Conservation (phyloP, 2,329 filamentous ascomycete species). For the Scedosporium aurantiacum region DNA sequence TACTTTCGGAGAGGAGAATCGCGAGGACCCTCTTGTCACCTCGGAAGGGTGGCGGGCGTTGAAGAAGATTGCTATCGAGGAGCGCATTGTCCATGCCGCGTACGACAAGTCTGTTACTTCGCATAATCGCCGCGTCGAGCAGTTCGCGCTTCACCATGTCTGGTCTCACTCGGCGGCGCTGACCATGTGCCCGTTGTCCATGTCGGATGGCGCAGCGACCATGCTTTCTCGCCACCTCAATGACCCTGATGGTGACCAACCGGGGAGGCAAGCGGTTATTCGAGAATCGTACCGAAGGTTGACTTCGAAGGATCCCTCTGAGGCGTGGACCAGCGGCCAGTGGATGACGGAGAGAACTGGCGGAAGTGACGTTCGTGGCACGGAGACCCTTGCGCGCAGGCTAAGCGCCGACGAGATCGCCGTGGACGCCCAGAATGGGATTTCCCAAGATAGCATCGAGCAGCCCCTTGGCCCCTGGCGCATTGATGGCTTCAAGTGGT, state of each 20-base stretch:
- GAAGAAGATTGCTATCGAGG: constrained; percentile 9
- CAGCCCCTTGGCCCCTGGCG: constrained; percentile 43
- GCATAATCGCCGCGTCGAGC: constrained; percentile 11
- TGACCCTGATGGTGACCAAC: too few species aligned
- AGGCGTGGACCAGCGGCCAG: constrained; percentile 58
- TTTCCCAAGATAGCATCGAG: constrained; percentile 5
- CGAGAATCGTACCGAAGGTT: too few species aligned
- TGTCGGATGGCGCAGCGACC: background rate
- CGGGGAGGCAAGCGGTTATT: too few species aligned
- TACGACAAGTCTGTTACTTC: constrained; percentile 6
- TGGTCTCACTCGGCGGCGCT: background rate
- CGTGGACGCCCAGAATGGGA: too few species aligned
- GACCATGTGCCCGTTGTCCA: background rate
- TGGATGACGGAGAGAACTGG: constrained; percentile 68
- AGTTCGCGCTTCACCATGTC: constrained; percentile 7
- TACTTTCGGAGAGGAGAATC: constrained; percentile 10
- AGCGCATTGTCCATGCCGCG: constrained; percentile 8
- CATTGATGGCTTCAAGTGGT: constrained; percentile 59
- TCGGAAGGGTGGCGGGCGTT: constrained; percentile 11
- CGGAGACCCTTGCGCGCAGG: too few species aligned
- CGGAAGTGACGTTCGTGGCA: constrained; percentile 57
- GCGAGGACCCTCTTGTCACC: constrained; percentile 9
- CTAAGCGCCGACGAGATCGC: too few species aligned
- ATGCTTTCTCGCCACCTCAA: too few species aligned
- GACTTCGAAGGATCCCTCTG: background rate